phyloP scores from a whole-genome alignment of 2,329 filamentous ascomycete genomes.

The Calonectria pseudoturangicola region DNA sequence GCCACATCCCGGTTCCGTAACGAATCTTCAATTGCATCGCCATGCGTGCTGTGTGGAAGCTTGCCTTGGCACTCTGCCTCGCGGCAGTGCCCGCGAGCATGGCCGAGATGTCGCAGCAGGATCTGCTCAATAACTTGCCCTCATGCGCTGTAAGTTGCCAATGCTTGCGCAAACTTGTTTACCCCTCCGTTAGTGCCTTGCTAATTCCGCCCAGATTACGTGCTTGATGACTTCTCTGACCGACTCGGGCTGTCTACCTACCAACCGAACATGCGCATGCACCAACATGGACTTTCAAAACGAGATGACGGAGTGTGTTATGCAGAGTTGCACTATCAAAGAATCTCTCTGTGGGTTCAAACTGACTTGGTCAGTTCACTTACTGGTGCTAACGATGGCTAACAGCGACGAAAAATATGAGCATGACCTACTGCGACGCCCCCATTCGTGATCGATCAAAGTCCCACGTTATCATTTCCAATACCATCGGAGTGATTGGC shows the following conservation, averaged over 20 bases:
- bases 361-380: too few species aligned
- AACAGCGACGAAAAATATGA: constrained; percentile 6
- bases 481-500: constrained; percentile 11
- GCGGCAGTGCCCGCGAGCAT: neutral
- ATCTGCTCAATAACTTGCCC: neutral
- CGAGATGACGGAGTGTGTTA: constrained; percentile 8
- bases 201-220: neutral
- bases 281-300: constrained; percentile 16
- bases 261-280: constrained; percentile 13
- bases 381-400: neutral
- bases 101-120: constrained; percentile 21
- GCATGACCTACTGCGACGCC: constrained; percentile 16
- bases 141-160: neutral
- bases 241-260: constrained; percentile 2
- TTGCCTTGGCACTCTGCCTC: constrained; percentile 8
- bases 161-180: neutral
- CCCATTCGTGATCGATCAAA: constrained; percentile 9
- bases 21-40: neutral
- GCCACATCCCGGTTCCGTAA: neutral
- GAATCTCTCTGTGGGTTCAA: neutral
- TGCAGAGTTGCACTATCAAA: neutral
- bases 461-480: constrained; percentile 4
- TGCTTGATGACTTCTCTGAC: neutral
- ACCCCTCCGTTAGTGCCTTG: neutral
- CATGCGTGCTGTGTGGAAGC: constrained; percentile 13